These are phyloP conservation scores for Solanum etuberosum DNA, from an alignment of 257 asterid species.

Conservation along the genomic window DNA sequence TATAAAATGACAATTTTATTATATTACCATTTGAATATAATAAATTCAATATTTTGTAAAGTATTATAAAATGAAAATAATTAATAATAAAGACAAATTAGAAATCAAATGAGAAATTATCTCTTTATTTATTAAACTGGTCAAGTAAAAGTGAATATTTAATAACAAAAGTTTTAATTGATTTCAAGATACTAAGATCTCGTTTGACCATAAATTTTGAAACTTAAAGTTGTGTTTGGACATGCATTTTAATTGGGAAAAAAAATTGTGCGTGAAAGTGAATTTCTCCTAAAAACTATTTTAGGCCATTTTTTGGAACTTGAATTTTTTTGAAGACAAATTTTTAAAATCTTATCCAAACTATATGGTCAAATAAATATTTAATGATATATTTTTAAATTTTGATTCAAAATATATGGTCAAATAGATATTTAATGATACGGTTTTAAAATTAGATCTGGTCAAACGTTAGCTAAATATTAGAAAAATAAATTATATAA, in stretches of 20 bases:
- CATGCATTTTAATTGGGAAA: not conserved
- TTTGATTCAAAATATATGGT: too few species aligned
- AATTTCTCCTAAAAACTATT: not conserved
- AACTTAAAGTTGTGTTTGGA: not conserved
- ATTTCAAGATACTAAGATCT: not conserved
- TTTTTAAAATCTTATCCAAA: not conserved
- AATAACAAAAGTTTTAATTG: not conserved
- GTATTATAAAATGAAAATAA: not conserved
- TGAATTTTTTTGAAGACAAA: not conserved
- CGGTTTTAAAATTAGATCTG: not conserved
- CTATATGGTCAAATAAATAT: not conserved
- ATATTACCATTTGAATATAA: too few species aligned
- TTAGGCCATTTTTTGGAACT: not conserved
- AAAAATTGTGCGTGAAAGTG: not conserved
- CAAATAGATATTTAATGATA: not conserved
- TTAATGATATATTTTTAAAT: too few species aligned
- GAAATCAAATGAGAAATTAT: too few species aligned
- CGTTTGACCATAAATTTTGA: not conserved
- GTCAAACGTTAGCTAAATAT: not conserved
- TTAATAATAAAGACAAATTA: too few species aligned
- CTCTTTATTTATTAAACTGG: not conserved
- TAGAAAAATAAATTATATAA: not conserved
- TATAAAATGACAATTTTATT: too few species aligned
- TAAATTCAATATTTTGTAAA: too few species aligned
- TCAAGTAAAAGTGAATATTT: not conserved